These are phyloP conservation scores for Penicillium paradoxum DNA, from an alignment of 495 filamentous ascomycete species.

Conservation along the genomic window DNA sequence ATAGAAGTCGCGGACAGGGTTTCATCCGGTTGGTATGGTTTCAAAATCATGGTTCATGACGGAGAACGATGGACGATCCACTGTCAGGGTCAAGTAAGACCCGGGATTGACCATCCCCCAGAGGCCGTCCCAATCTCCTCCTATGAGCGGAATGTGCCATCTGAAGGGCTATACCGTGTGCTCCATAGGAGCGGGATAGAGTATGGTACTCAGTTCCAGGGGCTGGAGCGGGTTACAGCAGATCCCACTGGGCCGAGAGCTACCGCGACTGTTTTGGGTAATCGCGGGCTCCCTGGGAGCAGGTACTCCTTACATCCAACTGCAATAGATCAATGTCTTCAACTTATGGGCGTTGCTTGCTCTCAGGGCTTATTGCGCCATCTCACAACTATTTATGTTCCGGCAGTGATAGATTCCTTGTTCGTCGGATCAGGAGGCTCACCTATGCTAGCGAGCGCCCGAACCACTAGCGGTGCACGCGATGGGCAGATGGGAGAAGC, in stretches of 20 bases:
- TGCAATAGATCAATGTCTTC: conserved; percentile 39
- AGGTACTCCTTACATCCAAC: conserved; percentile 36
- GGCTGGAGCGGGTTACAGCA: conserved; percentile 24
- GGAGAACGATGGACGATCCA: conserved; percentile 37
- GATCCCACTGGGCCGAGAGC: conserved; percentile 4
- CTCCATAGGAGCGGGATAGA: conserved; percentile 36
- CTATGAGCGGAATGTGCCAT: conserved; percentile 2
- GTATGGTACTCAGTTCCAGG: conserved; percentile 29
- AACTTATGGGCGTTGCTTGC: conserved; percentile 30
- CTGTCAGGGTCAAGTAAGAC: conserved; percentile 33
- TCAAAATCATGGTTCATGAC: conserved; percentile 35
- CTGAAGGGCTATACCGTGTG: conserved; percentile 19
- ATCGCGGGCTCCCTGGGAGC: conserved; percentile 1
- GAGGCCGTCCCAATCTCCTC: not conserved
- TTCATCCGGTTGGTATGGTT: conserved; percentile 41
- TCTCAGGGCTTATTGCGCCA: conserved; percentile 10
- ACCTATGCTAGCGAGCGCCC: not conserved
- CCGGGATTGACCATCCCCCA: not conserved
- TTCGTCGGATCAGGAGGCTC: not conserved
- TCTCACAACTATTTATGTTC: conserved; percentile 15
- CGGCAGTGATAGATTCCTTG: not conserved
- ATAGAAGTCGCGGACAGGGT: conserved; percentile 26
- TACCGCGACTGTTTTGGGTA: conserved; percentile 1
- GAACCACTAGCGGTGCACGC: not conserved
- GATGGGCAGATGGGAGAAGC: not conserved